Base-by-base conservation (phyloP, 257 asterid genomes). In the Mitragyna speciosa region DNA sequence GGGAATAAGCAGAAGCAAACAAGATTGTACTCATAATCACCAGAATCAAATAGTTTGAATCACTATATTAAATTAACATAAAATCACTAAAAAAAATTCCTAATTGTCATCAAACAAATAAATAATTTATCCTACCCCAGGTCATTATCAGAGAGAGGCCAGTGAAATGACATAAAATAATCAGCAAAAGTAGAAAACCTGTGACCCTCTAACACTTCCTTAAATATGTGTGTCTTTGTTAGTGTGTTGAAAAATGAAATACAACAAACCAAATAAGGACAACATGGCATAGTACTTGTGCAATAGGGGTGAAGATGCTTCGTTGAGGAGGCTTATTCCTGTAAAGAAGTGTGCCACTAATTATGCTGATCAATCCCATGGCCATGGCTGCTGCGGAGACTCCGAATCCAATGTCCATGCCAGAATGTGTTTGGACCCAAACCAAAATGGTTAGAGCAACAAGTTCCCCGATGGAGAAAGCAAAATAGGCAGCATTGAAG, bases 381-480 rank as follows among this genome's bases (percentile, higher is more conserved):
- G 97, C 94, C 98, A 95, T 93, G 83, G 89, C 94, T 30, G 92
- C 95, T 17, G 98, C 98, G 22, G 99, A 95, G 39, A 93, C 89
- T 0, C 93, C 97, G 65, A 95, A 95, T 0, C 99, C 99, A 71
- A 95, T 83, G 47, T 93, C 97, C 99, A 95, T 93, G 5, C 99
- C 99, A n/a, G 97, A 92, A 84, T 93, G 97, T 36, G 98, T 95
- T 81, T 95, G 99, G 49, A 95, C 90, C 82, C 91, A 95, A 84
- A 95, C 97, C 0, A 95, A 86, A 77, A 92, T 73, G 2, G 99
- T 95, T 12, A 95, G 59, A 12, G 99, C 98, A 64, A 93, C 20
- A 10, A 95, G 94, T 73, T 95, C 94, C 4, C 99, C 98, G 80
- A 88, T 43, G 11, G 99, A 88, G 91, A 95, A 95, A 58, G 99